phyloP scores from a whole-genome alignment of 75 land plant genomes.

The Picea glauca region DNA sequence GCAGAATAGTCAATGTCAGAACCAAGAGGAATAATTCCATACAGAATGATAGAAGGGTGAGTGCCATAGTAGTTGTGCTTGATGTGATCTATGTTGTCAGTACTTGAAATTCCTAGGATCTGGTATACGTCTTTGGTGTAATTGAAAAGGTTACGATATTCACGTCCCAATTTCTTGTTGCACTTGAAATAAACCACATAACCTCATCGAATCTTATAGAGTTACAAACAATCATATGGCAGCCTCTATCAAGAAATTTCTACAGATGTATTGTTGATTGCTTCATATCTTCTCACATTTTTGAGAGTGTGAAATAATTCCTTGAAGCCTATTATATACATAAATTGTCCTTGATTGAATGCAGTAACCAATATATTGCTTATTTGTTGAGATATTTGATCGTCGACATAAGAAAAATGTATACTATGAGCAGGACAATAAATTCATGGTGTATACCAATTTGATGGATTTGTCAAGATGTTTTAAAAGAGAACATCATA shows the following conservation, averaged over 20 bases:
- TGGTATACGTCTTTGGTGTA: constrained; percentile 82
- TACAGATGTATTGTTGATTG: too few relatives aligned
- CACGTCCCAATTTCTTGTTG: constrained; percentile 73
- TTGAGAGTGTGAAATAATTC: constrained; percentile 66
- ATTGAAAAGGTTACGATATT: constrained; percentile 80
- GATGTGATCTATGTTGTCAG: constrained; percentile 75
- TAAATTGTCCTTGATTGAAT: too few relatives aligned
- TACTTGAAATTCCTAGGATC: constrained; percentile 51
- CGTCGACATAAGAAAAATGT: too few relatives aligned
- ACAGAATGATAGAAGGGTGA: constrained; percentile 27
- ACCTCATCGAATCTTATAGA: constrained; percentile 85
- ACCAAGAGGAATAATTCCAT: too few relatives aligned
- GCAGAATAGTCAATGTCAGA: too few relatives aligned
- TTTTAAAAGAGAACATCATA: too few relatives aligned
- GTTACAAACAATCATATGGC: constrained; percentile 90
- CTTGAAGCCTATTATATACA: constrained; percentile 7
- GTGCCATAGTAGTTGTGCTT: constrained; percentile 85
- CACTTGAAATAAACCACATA: constrained; percentile 87
- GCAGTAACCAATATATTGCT: too few relatives aligned
- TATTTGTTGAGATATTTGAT: too few relatives aligned
- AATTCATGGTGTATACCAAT: too few relatives aligned
- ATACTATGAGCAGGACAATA: too few relatives aligned
- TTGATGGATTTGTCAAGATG: too few relatives aligned
- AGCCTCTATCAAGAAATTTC: constrained; percentile 68
- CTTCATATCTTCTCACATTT: constrained; percentile 69